Base-by-base conservation (phyloP, 192 early-diverging fungal genomes). In the Gamsiella multidivaricata region DNA sequence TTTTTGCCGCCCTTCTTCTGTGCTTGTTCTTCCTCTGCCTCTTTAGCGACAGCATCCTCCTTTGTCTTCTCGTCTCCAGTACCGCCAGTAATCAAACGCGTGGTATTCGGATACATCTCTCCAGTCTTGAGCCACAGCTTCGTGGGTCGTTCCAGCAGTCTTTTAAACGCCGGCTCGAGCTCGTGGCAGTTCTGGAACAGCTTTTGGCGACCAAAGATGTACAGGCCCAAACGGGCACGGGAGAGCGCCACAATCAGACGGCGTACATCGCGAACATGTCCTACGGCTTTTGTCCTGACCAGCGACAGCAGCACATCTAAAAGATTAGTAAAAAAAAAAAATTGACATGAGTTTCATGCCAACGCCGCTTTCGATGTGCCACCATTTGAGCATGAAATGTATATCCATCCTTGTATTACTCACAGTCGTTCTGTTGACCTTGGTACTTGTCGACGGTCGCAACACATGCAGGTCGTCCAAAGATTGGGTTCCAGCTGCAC, bases 401-500 rank as follows among this genome's bases (percentile, higher is more conserved):
- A 39, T 39, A 39, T 39, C 5, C 37, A 18, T n/a, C 5, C n/a
- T 14, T 15, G 31, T 10, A 5, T 26, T 39, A 79, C 80, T 83
- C 86, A 89, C 88, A 96, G 81, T 99, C 97, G 59, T 91, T 92
- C 58, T 95, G 94, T 80, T 96, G 93, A 41, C 97, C 98, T 83
- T 99, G 98, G 79, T 90, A 98, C 79, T 95, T 92, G 74, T 99
- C 98, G 8, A 99, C 98, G 0, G 98, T 99, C 0, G 97, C 88
- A 2, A 99, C 84, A 9, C 86, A 71, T 3, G 82, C 84, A 1
- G 98, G 97, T 8, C 80, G 65, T 12, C 93, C 91, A 83, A 98
- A 97, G 34, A 91, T 85, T 15, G 93, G 90, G 59, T 95, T 91
- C 94, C 94, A 96, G 3, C 80, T 67, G 72, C 98, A 99, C 14